Evolutionary conservation across 1,284 basidiomycete species (phyloP).

Genomic region (Ustilago sp.): DNA sequence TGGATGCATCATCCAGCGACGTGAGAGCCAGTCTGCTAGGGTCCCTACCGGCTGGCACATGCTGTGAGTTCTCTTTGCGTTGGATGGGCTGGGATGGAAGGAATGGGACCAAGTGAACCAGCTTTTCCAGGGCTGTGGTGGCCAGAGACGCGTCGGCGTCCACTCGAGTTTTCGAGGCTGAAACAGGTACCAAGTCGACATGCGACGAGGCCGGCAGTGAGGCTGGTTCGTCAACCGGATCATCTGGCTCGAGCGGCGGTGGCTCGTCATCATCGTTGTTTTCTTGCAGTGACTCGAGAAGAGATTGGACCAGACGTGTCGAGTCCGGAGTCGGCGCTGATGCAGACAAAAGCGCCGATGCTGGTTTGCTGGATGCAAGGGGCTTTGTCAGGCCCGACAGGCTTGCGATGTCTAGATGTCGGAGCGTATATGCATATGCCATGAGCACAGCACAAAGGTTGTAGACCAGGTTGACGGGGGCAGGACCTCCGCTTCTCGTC

Average conservation of each 20-base stretch:
- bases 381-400: conserved; percentile 15
- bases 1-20: conserved; percentile 30
- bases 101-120: conserved; percentile 30
- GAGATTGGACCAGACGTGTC: no score
- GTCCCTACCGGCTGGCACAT: neutral
- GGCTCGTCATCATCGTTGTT: conserved; percentile 38
- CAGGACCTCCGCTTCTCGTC: neutral
- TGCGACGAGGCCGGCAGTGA: neutral
- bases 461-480: conserved; percentile 28
- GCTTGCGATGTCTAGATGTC: conserved; percentile 46
- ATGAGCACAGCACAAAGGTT: conserved; percentile 51
- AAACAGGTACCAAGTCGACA: neutral
- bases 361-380: neutral
- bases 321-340: neutral
- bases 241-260: conserved; percentile 50
- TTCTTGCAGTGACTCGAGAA: neutral
- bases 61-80: neutral
- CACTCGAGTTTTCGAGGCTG: neutral
- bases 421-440: conserved; percentile 52
- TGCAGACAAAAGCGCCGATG: neutral
- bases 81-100: conserved; percentile 10
- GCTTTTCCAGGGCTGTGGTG: conserved; percentile 12
- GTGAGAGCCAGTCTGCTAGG: conserved; percentile 14
- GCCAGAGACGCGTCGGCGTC: neutral
- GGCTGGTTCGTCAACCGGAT: neutral